Evolutionary conservation across 495 filamentous ascomycete species (phyloP).

Genomic region (Hyaloscypha finlandica): DNA sequence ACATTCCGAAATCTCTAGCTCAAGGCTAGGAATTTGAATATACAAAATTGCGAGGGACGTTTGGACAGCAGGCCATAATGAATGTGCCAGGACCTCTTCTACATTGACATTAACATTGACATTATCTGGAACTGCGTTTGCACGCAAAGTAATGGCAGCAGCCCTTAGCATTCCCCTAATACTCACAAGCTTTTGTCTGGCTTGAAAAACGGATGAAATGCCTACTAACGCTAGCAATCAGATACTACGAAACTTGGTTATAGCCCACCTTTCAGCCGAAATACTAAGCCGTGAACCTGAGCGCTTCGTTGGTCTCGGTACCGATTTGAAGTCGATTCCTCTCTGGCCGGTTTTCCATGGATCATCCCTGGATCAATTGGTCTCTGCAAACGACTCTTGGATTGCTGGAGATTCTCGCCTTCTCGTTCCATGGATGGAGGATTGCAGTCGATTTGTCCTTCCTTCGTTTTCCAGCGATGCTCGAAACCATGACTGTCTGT

Average conservation of each 20-base stretch:
- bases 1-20: too few relatives aligned
- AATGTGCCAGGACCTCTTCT: too few relatives aligned
- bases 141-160: too few relatives aligned
- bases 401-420: constrained; percentile 13
- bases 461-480: not conserved
- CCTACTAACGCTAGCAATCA: constrained; percentile 10
- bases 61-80: too few relatives aligned
- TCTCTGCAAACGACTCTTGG: constrained; percentile 14
- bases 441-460: constrained; percentile 17
- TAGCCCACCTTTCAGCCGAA: constrained; percentile 3
- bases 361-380: not conserved
- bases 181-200: too few relatives aligned
- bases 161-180: too few relatives aligned
- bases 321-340: constrained; percentile 20
- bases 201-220: not conserved
- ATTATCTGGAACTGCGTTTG: too few relatives aligned
- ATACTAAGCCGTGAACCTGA: constrained; percentile 4
- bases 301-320: not conserved
- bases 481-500: constrained; percentile 7
- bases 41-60: too few relatives aligned
- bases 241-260: constrained; percentile 11
- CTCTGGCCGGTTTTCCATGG: constrained; percentile 20
- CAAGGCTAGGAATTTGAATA: too few relatives aligned
- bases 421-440: constrained; percentile 28
- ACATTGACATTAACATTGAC: too few relatives aligned